Base-by-base conservation (phyloP, 2,329 filamentous ascomycete species). In the Fonsecaea nubica region DNA sequence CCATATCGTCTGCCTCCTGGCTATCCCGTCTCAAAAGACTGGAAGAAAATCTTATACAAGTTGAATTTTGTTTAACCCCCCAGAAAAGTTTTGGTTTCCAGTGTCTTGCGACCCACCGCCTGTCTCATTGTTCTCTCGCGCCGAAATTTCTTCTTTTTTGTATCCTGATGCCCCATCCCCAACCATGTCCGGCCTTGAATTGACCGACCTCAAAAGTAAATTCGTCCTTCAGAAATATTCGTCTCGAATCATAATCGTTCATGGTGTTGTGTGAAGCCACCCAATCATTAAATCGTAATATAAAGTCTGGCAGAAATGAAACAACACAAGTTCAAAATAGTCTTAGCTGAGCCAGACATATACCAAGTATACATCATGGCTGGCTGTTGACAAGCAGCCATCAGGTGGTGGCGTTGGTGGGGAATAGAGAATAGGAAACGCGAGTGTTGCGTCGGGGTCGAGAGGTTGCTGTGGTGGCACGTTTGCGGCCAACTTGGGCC, bases 341-440 rank as follows among this genome's bases (percentile, higher is more conserved):
- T 25, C 38, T n/a, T 15, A 25, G 52, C 15, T 8, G 42, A 32
- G 32, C 53, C 13, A 53, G 32, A 48, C n/a, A 35, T 40, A 15
- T 30, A 54, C 35, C 3, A 36, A 55, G 18, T 55, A 58, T 36
- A 42, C 8, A 61, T 40, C 8, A 61, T 40, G 12, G 33, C 50
- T 30, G 1, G 33, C 33, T 6, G 21, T 30, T 8, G 54, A 18
- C 42, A 36, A 40, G 36, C 21, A 35, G 18, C 52, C 15, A 35
- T 63, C 50, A 69, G n/a, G 21, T 64, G 18, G 69, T 38, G 35
- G 56, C 21, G 7, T 68, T 53, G 3, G 74, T 72, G 9, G 78
- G 78, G 68, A 80, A 80, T 53, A 80, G 76, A 48, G 80, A 82
- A 70, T 82, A 82, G 40, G 80, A 81, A n/a, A 79, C 74, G 50